phyloP scores from a whole-genome alignment of 768 basidiomycete genomes.

The Solioccasus polychromus region DNA sequence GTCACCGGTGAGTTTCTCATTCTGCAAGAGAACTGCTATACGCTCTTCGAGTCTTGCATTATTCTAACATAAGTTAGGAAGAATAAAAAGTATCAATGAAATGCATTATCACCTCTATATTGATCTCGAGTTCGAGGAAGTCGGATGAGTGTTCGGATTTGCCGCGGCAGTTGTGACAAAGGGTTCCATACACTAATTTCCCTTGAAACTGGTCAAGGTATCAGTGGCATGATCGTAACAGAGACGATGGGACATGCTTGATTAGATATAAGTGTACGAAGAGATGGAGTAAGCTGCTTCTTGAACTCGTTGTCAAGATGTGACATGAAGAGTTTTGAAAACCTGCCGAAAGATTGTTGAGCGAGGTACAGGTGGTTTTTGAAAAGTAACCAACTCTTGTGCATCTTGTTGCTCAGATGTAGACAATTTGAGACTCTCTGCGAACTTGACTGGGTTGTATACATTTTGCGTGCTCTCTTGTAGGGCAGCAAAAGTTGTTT shows the following conservation, averaged over 20 bases:
- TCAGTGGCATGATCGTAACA: constrained; percentile 3
- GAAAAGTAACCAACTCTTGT: constrained; percentile 66
- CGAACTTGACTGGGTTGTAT: constrained; percentile 82
- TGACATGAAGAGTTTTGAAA: constrained; percentile 92
- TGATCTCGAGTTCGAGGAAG: constrained; percentile 89
- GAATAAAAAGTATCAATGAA: background rate
- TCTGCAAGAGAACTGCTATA: constrained; percentile 58
- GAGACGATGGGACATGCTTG: constrained; percentile 47
- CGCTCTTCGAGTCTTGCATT: constrained; percentile 73
- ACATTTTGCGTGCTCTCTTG: constrained; percentile 67
- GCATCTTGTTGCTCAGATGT: constrained; percentile 94
- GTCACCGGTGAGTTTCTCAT: constrained; percentile 76
- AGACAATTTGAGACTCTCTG: constrained; percentile 78
- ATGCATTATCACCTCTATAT: constrained; percentile 53
- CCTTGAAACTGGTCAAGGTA: constrained; percentile 73
- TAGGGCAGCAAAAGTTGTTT: constrained; percentile 81
- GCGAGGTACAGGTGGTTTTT: constrained; percentile 1
- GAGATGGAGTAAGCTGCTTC: constrained; percentile 63
- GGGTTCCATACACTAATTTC: constrained; percentile 73
- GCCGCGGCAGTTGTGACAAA: constrained; percentile 66
- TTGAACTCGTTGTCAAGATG: constrained; percentile 85
- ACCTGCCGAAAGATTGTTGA: constrained; percentile 44
- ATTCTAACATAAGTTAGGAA: constrained; percentile 40
- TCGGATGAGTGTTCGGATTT: constrained; percentile 66
- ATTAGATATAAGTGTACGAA: constrained; percentile 68